Evolutionary conservation across 2,329 filamentous ascomycete species (phyloP), one percentile per base, ranked within the genome.

Genomic region (Colletotrichum endophyticum): DNA sequence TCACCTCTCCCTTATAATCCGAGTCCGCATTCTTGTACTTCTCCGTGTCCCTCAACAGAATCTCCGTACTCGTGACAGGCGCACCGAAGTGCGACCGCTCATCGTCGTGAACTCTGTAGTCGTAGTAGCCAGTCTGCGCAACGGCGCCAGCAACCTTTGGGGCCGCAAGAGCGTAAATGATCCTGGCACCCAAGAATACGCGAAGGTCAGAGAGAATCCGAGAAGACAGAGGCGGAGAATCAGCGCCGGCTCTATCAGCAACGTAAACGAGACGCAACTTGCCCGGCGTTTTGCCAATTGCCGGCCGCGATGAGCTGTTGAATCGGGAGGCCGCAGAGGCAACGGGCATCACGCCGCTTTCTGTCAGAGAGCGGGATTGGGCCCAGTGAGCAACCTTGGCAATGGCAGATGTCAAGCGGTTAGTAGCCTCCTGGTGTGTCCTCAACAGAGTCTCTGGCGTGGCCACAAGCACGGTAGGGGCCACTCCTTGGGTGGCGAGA

Each of bases 101-200:
- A 13, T 84, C 85, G 72, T 79, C 78, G 49, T 85, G 86, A 77
- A 90, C 89, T 79, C 96, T 89, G 84, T 99, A 99, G 83, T 99
- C 96, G 82, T 95, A 98, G 53, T 96, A 90, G 77, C 95, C 93
- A 9, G 95, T 98, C 86, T 99, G 96, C 2, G 94, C 89, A n/a
- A 98, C 91, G 1, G 96, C 94, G 49, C 97, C 97, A 3, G 96
- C 96, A n/a, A 99, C 95, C 77, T 92, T 91, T 28, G 95, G 88
- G 1, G 94, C 93, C 22, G 95, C 94, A 71, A 99, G 89, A 5
- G 96, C 96, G 84, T 99, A 98, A 67, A 98, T 89, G 73, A 98
- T 89, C 68, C 95, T 92, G 3, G 95, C 94, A 32, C 94, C 92
- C 3, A 94, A 95, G 84, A 96, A 95, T 69, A 98, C 90, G 62